phyloP scores from a whole-genome alignment of 139 green algal species.

The Micractinium conductrix region DNA sequence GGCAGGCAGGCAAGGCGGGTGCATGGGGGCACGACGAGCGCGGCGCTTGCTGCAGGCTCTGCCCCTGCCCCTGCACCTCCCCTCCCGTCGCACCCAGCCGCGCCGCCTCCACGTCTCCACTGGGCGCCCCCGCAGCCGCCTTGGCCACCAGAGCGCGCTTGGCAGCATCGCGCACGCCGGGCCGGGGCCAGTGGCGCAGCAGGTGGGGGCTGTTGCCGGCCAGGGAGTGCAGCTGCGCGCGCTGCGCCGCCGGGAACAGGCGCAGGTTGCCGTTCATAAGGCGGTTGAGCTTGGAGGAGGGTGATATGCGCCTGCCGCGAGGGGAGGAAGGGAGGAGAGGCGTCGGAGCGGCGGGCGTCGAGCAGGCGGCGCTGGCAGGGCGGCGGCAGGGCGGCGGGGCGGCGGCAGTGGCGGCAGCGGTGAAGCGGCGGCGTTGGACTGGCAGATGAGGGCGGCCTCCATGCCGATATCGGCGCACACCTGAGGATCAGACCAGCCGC shows the following conservation, averaged over 20 bases:
- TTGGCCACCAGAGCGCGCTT: conserved; percentile 45
- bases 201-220: conserved; percentile 8
- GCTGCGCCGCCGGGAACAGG: conserved; percentile 19
- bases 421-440: too few relatives aligned
- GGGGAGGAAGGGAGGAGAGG: not conserved
- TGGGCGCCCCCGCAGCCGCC: conserved; percentile 10
- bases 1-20: too few relatives aligned
- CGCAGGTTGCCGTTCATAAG: conserved; percentile 42
- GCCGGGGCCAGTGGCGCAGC: conserved; percentile 39
- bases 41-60: not conserved
- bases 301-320: conserved; percentile 4
- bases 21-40: not conserved
- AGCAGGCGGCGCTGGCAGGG: not conserved
- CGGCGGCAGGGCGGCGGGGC: too few relatives aligned
- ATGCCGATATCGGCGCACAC: not conserved
- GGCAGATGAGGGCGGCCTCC: too few relatives aligned
- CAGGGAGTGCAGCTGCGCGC: conserved; percentile 1
- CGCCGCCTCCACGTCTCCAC: conserved; percentile 33
- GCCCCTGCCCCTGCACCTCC: not conserved
- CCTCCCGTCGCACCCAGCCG: conserved; percentile 4
- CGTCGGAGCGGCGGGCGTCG: not conserved
- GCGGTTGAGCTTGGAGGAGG: conserved; percentile 27
- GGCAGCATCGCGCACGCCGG: conserved; percentile 26
- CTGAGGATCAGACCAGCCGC: not conserved
- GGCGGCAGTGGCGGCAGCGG: too few relatives aligned